Percentiles rank a stretch among this genome's conserved stretches.
phyloP scores from a whole-genome alignment of 371 early-diverging fungal genomes.

The Fennellomyces sp. region DNA sequence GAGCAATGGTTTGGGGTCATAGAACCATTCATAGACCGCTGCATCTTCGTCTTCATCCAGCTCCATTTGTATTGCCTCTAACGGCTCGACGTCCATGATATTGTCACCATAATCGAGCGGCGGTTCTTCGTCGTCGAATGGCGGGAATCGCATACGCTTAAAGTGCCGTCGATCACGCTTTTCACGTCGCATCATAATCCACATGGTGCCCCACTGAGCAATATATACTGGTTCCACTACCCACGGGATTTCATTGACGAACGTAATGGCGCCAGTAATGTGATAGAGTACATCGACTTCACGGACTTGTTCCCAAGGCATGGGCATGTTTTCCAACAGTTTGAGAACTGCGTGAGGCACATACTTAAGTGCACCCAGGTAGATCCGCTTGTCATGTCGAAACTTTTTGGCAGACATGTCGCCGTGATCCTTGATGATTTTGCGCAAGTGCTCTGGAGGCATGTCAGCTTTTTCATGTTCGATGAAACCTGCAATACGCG shows the following conservation, averaged over 20 bases:
- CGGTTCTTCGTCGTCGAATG: slow-evolving; percentile 98
- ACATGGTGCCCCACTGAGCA: slow-evolving; percentile 99
- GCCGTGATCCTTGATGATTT: slow-evolving; percentile 97
- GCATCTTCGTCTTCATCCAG: slow-evolving; percentile 95
- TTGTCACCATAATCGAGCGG: slow-evolving; percentile 98
- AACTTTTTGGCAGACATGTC: slow-evolving; percentile 98
- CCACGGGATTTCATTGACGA: slow-evolving; percentile 96
- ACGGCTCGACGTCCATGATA: slow-evolving; percentile 94
- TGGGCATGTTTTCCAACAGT: slow-evolving; percentile 98
- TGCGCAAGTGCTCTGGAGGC: slow-evolving; percentile 97
- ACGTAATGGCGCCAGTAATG: slow-evolving; percentile 98
- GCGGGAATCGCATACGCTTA: slow-evolving; percentile 98
- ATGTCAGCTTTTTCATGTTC: slow-evolving; percentile 88
- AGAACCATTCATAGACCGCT: slow-evolving; percentile 95
- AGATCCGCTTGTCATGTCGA: slow-evolving; percentile 95
- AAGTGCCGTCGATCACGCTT: slow-evolving; percentile 98
- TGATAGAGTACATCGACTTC: slow-evolving; percentile 98
- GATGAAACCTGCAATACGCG: slow-evolving; percentile 50
- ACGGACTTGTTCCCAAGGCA: slow-evolving; percentile 99
- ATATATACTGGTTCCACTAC: slow-evolving; percentile 96
- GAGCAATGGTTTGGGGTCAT: slow-evolving; percentile 93
- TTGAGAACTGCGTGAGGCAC: slow-evolving; percentile 98
- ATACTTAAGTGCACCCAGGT: slow-evolving; percentile 97
- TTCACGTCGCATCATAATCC: slow-evolving; percentile 99
- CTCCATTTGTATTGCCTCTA: slow-evolving; percentile 98